These are phyloP conservation scores for Penicillium hesseltinei DNA, from an alignment of 2,329 filamentous ascomycete species.

Conservation along the genomic window DNA sequence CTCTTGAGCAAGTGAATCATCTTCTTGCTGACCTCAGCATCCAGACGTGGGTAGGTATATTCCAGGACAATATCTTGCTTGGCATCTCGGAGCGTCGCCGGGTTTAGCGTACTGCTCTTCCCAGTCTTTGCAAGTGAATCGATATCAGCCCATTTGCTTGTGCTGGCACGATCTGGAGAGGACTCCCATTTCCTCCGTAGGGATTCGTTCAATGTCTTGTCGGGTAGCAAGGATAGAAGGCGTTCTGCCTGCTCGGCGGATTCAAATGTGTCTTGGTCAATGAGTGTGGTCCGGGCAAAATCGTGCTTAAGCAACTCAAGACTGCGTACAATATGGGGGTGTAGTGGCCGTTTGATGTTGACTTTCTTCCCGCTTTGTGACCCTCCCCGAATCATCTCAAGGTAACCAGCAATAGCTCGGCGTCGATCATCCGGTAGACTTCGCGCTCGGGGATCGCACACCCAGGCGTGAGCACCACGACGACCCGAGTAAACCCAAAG, in stretches of 20 bases:
- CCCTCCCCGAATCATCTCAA: constrained; percentile 86
- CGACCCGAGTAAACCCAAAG: constrained; percentile 98
- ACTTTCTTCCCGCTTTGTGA: constrained; percentile 83
- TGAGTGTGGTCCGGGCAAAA: constrained; percentile 79
- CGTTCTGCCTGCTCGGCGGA: constrained; percentile 68
- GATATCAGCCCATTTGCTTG: constrained; percentile 91
- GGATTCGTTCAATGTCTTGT: constrained; percentile 71
- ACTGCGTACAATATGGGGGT: constrained; percentile 85
- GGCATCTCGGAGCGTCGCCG: constrained; percentile 73
- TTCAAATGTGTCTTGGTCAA: constrained; percentile 82
- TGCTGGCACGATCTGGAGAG: constrained; percentile 71
- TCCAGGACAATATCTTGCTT: constrained; percentile 96
- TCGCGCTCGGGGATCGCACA: constrained; percentile 86
- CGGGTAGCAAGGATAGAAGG: constrained; percentile 80
- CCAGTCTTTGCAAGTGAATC: constrained; percentile 78
- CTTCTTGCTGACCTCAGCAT: constrained; percentile 97
- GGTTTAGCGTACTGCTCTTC: constrained; percentile 68
- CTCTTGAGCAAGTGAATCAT: constrained; percentile 97
- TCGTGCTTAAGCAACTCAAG: constrained; percentile 79
- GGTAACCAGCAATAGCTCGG: constrained; percentile 79
- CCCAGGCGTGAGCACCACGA: constrained; percentile 96
- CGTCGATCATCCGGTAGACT: constrained; percentile 82
- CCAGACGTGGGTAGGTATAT: constrained; percentile 95
- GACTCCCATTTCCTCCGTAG: constrained; percentile 89
- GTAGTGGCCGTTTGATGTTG: constrained; percentile 77